Conservation (phyloP, 164 flowering plant genomes). For the Brasenia schreberi region DNA sequence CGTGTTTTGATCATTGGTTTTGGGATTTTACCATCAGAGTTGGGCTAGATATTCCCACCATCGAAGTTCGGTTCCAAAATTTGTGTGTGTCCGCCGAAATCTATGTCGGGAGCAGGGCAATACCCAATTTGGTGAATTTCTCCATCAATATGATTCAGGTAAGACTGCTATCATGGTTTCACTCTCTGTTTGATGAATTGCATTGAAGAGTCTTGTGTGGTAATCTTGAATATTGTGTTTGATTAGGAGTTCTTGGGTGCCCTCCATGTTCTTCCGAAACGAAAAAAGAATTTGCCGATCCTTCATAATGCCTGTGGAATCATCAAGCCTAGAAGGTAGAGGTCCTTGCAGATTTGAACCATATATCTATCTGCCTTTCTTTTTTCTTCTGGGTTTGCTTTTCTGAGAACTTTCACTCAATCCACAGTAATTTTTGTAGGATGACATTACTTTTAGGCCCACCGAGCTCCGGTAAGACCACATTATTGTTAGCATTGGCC, state of each 20-base stretch:
- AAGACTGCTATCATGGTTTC: not conserved
- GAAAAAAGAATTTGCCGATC: constrained; percentile 17
- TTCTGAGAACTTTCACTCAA: not conserved
- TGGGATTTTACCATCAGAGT: constrained; percentile 25
- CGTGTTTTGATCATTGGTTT: too few species aligned
- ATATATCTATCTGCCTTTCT: not conserved
- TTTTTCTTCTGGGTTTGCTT: not conserved
- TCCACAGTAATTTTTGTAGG: constrained; percentile 19
- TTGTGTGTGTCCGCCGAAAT: constrained; percentile 65
- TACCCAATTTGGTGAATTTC: constrained; percentile 59
- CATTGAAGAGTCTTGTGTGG: not conserved
- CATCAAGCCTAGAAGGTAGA: constrained; percentile 73
- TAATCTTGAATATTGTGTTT: not conserved
- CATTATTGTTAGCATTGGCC: constrained; percentile 71
- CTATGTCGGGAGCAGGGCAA: constrained; percentile 55
- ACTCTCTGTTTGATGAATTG: not conserved
- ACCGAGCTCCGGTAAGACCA: constrained; percentile 92
- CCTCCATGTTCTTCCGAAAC: constrained; percentile 8
- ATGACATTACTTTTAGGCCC: constrained; percentile 86
- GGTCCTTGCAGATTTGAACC: not conserved
- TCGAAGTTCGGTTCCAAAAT: constrained; percentile 74
- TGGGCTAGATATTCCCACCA: constrained; percentile 65
- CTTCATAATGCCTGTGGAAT: constrained; percentile 78
- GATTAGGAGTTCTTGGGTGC: constrained; percentile 5
- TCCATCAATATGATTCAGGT: constrained; percentile 8